These are phyloP conservation scores for Cyclotella atomus DNA, from an alignment of 108 stramenopile species.

Conservation along the genomic window DNA sequence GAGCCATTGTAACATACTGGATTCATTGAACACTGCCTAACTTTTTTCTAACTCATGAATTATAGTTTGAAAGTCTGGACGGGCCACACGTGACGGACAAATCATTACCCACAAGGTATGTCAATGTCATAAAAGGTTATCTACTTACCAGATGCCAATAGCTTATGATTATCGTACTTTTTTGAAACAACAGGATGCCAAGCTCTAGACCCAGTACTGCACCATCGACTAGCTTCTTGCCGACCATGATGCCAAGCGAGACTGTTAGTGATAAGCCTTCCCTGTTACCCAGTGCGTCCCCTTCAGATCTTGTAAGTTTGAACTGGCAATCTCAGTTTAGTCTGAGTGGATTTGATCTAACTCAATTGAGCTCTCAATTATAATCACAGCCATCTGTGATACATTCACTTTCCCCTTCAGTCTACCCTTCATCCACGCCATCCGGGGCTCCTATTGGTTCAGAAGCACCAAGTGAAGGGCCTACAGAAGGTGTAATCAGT, in stretches of 20 bases:
- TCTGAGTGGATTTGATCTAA: too few relatives aligned
- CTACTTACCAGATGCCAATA: too few relatives aligned
- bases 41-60: too few relatives aligned
- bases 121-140: too few relatives aligned
- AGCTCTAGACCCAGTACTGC: background rate
- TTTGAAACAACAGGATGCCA: too few relatives aligned
- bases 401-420: background rate
- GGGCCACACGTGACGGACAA: conserved; percentile 1
- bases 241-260: background rate
- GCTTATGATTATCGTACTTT: too few relatives aligned
- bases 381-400: background rate
- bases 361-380: too few relatives aligned
- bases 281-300: background rate
- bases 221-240: background rate
- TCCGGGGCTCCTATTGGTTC: background rate
- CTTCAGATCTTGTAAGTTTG: conserved; percentile 1
- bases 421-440: background rate
- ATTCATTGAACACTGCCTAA: too few relatives aligned
- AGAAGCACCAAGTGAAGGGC: background rate
- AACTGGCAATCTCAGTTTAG: background rate
- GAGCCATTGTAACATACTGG: too few relatives aligned
- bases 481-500: background rate
- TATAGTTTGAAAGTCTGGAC: background rate
- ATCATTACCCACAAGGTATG: too few relatives aligned
- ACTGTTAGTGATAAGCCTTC: background rate